Conservation (phyloP, 2,329 filamentous ascomycete genomes). For the Pochonia chlamydosporia region DNA sequence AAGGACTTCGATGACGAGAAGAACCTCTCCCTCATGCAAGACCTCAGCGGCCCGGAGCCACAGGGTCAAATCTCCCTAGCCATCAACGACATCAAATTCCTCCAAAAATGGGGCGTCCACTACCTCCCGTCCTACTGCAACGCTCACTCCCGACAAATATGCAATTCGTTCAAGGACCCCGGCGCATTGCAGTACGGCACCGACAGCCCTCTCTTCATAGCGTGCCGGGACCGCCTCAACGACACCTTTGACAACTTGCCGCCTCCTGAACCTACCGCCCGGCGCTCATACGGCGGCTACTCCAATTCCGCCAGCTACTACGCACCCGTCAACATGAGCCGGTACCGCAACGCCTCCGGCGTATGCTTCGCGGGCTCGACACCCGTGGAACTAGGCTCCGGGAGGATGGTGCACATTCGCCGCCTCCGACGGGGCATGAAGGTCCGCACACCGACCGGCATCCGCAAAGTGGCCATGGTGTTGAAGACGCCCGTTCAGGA, state of each 20-base stretch:
- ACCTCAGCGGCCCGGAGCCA: constrained; percentile 37
- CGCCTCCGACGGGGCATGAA: constrained; percentile 38
- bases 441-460: constrained; percentile 45
- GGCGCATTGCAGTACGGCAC: constrained; percentile 50
- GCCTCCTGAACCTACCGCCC: constrained; percentile 30
- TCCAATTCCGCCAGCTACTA: neutral
- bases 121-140: constrained; percentile 52
- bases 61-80: constrained; percentile 47
- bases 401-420: constrained; percentile 32
- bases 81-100: constrained; percentile 31
- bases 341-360: constrained; percentile 34
- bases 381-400: constrained; percentile 38
- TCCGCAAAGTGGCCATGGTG: constrained; percentile 42
- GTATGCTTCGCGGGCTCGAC: constrained; percentile 50
- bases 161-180: constrained; percentile 57
- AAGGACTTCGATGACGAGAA: constrained; percentile 26
- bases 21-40: constrained; percentile 42
- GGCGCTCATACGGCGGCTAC: no score
- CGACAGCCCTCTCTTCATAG: constrained; percentile 44
- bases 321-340: constrained; percentile 31
- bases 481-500: constrained; percentile 40
- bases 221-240: constrained; percentile 44
- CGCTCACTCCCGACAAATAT: constrained; percentile 51
- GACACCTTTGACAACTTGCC: constrained; percentile 41
- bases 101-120: constrained; percentile 48